Base-by-base conservation (phyloP, 805 yeast genomes). In the Saturnispora gosingensis region DNA sequence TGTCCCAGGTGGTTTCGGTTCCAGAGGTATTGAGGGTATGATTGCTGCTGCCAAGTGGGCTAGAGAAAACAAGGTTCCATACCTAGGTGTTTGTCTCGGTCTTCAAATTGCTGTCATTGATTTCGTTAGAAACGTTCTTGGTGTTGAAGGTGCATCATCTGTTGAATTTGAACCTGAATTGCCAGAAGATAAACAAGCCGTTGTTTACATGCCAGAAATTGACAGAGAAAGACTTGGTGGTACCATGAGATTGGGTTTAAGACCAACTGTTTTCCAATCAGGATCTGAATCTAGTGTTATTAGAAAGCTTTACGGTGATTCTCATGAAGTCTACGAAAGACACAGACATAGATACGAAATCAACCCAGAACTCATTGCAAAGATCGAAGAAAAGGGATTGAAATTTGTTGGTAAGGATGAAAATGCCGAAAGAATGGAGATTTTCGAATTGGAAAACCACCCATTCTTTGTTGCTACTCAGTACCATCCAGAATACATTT, bases 331-430 rank as follows among this genome's bases (percentile, higher is more conserved):
- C 48, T 74, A 74, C 55, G 99, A 93, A 74, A 87, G 99, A 77
- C 99, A 93, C 70, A 85, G 99, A 75, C 99, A 93, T 71, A 83
- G 99, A 73, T 93, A 93, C 69, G 99, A 93, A 71, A 87, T 93
- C 61, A 91, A 90, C 71, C 99, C 99, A 15, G 79, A 77, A 57
- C 74, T 87, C 59, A 83, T 90, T 57, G 73, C 71, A 16, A 69
- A 72, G 43, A 78, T 91, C 56, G 98, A 93, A 71, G 68, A 69
- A 7, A 72, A 82, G 48, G 99, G 98, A 18, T 77, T 95, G 68
- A 73, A 75, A 59, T 93, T 90, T 67, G 91, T 93, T 53, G 99
- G 98, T 65, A 88, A 84, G 69, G 99, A 93, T 70, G 97, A 90
- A 66, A 70, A 80, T 45, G 86, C 83, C 56, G 78, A 81, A 61